phyloP scores from a whole-genome alignment of 352 stramenopile genomes.

The Bremia lactucae region DNA sequence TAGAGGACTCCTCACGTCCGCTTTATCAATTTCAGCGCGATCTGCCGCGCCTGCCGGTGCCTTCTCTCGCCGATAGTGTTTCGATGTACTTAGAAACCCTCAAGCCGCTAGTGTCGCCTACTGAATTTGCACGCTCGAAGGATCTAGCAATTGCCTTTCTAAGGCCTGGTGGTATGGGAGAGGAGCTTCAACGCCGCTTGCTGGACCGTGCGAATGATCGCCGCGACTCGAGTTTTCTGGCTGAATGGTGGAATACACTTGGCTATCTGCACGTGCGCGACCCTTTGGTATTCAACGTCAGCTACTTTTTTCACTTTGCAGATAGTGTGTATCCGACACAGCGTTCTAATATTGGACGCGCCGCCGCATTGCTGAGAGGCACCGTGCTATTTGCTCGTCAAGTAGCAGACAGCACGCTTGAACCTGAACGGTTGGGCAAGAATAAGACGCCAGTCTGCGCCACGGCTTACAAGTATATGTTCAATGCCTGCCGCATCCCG shows the following conservation, averaged over 20 bases:
- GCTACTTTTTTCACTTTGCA: constrained; percentile 85
- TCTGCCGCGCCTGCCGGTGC: constrained; percentile 87
- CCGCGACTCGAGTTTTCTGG: constrained; percentile 54
- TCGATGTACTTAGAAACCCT: constrained; percentile 85
- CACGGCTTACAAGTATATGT: constrained; percentile 91
- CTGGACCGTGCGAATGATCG: constrained; percentile 38
- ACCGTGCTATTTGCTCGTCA: constrained; percentile 86
- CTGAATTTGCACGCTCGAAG: constrained; percentile 66
- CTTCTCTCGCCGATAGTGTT: constrained; percentile 83
- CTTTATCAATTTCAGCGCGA: constrained; percentile 78
- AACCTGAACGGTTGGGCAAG: constrained; percentile 82
- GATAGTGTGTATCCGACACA: constrained; percentile 50
- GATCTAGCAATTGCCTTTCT: constrained; percentile 69
- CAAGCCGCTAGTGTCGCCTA: constrained; percentile 60
- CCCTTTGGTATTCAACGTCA: constrained; percentile 83
- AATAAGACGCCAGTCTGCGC: constrained; percentile 88
- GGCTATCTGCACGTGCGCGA: constrained; percentile 71
- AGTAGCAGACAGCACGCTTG: constrained; percentile 74
- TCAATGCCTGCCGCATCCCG: constrained; percentile 92
- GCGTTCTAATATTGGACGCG: constrained; percentile 49
- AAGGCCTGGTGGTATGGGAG: constrained; percentile 35
- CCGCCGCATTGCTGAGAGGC: constrained; percentile 76
- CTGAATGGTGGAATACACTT: constrained; percentile 74
- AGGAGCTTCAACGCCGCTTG: constrained; percentile 70
- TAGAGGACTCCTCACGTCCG: constrained; percentile 37